Evolutionary conservation across 257 asterid species (phyloP).

Genomic region (Schizonepeta tenuifolia): DNA sequence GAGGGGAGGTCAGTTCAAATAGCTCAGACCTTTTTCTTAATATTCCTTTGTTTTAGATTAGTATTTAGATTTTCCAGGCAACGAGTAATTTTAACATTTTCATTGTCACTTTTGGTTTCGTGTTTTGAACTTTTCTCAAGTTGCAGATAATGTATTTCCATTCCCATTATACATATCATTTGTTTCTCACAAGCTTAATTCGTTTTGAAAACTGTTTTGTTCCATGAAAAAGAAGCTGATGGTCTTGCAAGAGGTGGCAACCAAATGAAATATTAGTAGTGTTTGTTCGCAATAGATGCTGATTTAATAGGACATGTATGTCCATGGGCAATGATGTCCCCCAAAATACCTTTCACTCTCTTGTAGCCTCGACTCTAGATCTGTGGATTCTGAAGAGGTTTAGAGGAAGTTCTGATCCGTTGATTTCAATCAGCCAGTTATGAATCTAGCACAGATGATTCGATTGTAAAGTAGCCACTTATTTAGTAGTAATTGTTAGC

Average conservation of each 20-base stretch:
- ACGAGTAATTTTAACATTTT: constrained; percentile 21
- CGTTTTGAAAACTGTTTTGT: constrained; percentile 11
- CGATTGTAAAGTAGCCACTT: too few relatives aligned
- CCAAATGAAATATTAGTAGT: neutral
- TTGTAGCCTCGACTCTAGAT: neutral
- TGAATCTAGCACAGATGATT: neutral
- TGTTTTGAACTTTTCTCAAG: constrained; percentile 27
- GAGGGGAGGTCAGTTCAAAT: constrained; percentile 51
- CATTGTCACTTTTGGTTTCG: constrained; percentile 18
- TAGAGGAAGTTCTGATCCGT: neutral
- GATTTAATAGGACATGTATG: neutral
- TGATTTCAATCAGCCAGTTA: neutral
- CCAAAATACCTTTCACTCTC: neutral
- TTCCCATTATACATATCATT: constrained; percentile 14
- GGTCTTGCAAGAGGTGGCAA: constrained; percentile 4
- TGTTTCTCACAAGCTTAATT: constrained; percentile 22
- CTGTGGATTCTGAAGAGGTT: neutral
- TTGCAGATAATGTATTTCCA: constrained; percentile 33
- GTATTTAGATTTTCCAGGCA: constrained; percentile 30
- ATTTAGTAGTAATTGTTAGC: too few relatives aligned
- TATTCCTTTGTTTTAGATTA: constrained; percentile 22
- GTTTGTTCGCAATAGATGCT: constrained; percentile 4
- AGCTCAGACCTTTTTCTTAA: constrained; percentile 29
- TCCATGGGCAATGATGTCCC: neutral
- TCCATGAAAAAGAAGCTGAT: constrained; percentile 19